Evolutionary conservation across 495 filamentous ascomycete species (phyloP), one percentile per base, ranked within the genome.

Genomic region (Hypoxylon lienhwacheense): DNA sequence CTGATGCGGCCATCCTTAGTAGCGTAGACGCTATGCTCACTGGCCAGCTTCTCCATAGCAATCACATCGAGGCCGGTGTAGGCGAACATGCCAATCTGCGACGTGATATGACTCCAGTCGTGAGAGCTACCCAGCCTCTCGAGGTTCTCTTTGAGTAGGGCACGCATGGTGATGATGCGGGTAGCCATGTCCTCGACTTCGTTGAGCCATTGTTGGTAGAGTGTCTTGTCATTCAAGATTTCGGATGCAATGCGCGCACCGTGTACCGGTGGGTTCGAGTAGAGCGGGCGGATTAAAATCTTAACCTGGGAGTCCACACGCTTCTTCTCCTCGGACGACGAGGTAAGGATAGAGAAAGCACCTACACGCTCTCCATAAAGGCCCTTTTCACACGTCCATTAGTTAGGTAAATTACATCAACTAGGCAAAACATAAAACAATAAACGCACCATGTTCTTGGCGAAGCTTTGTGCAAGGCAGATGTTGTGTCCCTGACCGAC

Each of bases 151-250:
- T 93, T 92, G 60, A 98, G 84, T 28, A 95, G 79, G 39, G 88
- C 84, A 53, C 93, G 89, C 93, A 98, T 98, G 70, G 83, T 88
- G 69, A 98, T 98, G 78, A 98, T 98, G 61, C 93, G 93, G 73
- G 96, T 90, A 31, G 93, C 93, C 93, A 98, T 98, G 44, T 78
- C 90, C 85, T 97, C 96, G 69, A 98, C 93, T 78, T 98, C 93
- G 55, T 80, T 81, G 19, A 97, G 82, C 93, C 93, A 98, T 73
- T 97, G 90, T 71, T 88, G 73, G 79, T 97, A 92, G 35, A 97
- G 82, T 12, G 74, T 80, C 21, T 87, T 76, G 67, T 92, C 86
- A 75, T 93, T 95, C 69, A 98, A 83, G 74, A 98, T 95, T 77
- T 88, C 81, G 39, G 88, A 84, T 41, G 93, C 93, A 62, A 98